These are phyloP conservation scores for Trichoderma arundinaceum DNA, from an alignment of 2,329 filamentous ascomycete genomes.

Conservation along the genomic window DNA sequence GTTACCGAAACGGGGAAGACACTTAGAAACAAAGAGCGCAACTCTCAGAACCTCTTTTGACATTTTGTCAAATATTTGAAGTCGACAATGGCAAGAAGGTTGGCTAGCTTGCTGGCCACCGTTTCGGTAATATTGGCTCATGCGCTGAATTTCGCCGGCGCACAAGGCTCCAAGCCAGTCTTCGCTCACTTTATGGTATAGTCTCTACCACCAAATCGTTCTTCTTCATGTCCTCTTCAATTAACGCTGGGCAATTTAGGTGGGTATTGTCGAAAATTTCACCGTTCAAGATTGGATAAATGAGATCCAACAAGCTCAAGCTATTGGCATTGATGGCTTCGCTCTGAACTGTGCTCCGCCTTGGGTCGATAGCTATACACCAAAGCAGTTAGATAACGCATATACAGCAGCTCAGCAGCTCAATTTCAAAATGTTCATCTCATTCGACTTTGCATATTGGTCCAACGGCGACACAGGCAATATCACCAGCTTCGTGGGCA, in stretches of 20 bases:
- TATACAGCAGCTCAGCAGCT: slow-evolving; percentile 34
- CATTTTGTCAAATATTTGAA: background rate
- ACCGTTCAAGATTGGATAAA: slow-evolving; percentile 35
- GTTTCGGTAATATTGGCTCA: slow-evolving; percentile 2
- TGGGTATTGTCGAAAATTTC: slow-evolving; percentile 36
- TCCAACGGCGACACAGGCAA: slow-evolving; percentile 34
- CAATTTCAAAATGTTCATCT: slow-evolving; percentile 37
- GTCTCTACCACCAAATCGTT: background rate
- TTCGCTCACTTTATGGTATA: slow-evolving; percentile 33
- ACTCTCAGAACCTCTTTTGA: background rate
- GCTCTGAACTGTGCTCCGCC: slow-evolving; percentile 37
- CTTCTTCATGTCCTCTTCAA: background rate
- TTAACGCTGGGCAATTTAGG: slow-evolving; percentile 14
- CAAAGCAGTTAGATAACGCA: slow-evolving; percentile 35
- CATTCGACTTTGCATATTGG: slow-evolving; percentile 38
- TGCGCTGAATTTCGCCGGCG: slow-evolving; percentile 1
- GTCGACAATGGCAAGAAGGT: slow-evolving; percentile 2
- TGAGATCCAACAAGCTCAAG: slow-evolving; percentile 35
- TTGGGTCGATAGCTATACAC: slow-evolving; percentile 35
- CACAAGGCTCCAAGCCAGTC: slow-evolving; percentile 22
- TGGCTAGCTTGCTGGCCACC: slow-evolving; percentile 9
- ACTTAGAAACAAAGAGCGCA: too few species aligned
- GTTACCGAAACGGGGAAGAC: background rate
- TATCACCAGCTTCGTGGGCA: slow-evolving; percentile 33
- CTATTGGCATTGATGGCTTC: slow-evolving; percentile 37